Conservation (phyloP, 2,329 filamentous ascomycete species). For the Pestalotiopsis sp. region DNA sequence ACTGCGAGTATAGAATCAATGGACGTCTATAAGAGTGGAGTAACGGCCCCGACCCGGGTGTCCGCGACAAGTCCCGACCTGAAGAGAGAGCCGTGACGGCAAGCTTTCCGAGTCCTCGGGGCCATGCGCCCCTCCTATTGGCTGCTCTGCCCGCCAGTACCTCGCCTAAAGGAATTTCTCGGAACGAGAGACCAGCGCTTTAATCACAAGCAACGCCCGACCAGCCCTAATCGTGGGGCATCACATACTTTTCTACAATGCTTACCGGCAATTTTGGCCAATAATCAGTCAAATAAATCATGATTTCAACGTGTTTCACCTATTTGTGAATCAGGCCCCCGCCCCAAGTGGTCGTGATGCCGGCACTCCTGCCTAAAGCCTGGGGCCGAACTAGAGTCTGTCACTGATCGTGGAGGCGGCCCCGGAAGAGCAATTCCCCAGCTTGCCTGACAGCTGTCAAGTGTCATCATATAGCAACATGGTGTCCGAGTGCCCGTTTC, state of each 20-base stretch:
- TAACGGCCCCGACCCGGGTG: conserved; percentile 8
- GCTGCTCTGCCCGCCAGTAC: background rate
- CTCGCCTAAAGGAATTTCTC: conserved; percentile 11
- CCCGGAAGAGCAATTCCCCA: no score
- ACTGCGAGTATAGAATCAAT: background rate
- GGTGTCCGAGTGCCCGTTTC: no score
- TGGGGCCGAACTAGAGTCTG: no score
- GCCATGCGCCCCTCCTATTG: conserved; percentile 1
- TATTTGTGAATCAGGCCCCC: background rate
- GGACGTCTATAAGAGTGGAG: conserved; percentile 9
- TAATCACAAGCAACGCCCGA: background rate
- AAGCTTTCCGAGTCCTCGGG: conserved; percentile 11
- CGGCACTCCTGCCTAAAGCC: no score
- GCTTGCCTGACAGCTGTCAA: no score
- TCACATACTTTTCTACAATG: background rate
- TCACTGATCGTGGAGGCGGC: no score
- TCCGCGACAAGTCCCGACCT: background rate
- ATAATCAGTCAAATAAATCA: background rate
- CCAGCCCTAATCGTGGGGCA: conserved; percentile 4
- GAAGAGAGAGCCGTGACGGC: conserved; percentile 2
- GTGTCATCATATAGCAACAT: no score
- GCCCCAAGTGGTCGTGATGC: no score
- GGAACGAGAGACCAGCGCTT: background rate
- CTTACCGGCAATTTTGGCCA: background rate
- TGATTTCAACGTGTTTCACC: background rate